Evolutionary conservation across 2,329 filamentous ascomycete species (phyloP).

Genomic region (Ascochyta clinopodiicola): DNA sequence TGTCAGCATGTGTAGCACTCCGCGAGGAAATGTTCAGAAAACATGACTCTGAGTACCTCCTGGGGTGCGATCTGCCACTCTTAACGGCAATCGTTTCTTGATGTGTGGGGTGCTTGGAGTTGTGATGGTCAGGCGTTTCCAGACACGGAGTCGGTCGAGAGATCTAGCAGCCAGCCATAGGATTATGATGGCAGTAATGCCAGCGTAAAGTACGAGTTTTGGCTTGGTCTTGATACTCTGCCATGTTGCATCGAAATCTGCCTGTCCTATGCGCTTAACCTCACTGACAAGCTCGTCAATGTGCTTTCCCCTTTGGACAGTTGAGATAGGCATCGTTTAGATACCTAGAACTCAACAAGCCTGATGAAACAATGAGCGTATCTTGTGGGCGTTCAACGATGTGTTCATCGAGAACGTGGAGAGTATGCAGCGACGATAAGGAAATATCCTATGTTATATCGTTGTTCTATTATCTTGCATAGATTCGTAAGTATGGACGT

Average conservation of each 20-base stretch:
- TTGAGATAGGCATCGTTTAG: background rate
- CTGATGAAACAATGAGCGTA: background rate
- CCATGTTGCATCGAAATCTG: background rate
- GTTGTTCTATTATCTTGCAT: background rate
- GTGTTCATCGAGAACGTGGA: background rate
- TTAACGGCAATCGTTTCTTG: conserved; percentile 52
- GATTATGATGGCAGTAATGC: background rate
- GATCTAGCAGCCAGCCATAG: conserved; percentile 18
- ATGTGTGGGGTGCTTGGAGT: conserved; percentile 51
- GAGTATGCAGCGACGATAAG: background rate
- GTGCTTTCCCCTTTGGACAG: background rate
- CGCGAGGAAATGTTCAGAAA: background rate
- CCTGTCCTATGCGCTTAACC: background rate
- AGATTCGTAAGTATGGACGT: conserved; percentile 1
- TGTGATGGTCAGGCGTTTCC: conserved; percentile 12
- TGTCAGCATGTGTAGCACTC: background rate
- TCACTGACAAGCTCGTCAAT: background rate
- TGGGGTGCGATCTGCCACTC: conserved; percentile 49
- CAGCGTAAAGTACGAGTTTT: background rate
- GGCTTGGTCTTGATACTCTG: background rate
- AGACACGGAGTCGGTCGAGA: conserved; percentile 36
- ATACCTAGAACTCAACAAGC: background rate
- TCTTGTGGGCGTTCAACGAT: background rate
- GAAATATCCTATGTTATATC: background rate
- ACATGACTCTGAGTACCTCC: conserved; percentile 51